Percentiles rank a stretch among this genome's conserved stretches.
phyloP scores from a whole-genome alignment of 1,139 yeast species.

The Kurtzmaniella quercitrusa region DNA sequence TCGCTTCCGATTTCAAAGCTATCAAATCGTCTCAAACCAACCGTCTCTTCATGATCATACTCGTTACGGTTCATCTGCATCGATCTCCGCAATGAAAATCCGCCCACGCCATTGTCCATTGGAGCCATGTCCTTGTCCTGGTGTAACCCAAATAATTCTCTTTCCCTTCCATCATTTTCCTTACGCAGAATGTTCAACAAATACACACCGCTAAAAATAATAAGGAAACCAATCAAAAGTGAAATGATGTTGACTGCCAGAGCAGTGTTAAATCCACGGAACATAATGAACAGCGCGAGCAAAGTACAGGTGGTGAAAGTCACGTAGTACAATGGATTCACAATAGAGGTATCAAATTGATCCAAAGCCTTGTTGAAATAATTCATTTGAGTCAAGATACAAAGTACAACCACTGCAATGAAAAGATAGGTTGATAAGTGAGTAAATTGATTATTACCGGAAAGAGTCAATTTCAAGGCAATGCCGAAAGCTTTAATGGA shows the following conservation, averaged over 20 bases:
- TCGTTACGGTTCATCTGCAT: constrained; percentile 63
- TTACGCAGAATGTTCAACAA: constrained; percentile 75
- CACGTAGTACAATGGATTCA: constrained; percentile 86
- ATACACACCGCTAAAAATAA: constrained; percentile 85
- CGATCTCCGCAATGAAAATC: constrained; percentile 56
- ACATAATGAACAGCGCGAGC: constrained; percentile 80
- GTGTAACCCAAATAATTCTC: constrained; percentile 65
- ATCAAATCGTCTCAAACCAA: constrained; percentile 59
- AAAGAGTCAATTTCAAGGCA: constrained; percentile 78
- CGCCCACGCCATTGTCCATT: constrained; percentile 81
- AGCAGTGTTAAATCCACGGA: constrained; percentile 84
- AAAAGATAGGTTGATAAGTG: constrained; percentile 82
- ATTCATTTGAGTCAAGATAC: constrained; percentile 90
- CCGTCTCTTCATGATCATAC: constrained; percentile 47
- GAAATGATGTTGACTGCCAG: constrained; percentile 79
- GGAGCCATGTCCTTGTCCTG: constrained; percentile 56
- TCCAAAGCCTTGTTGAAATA: constrained; percentile 91
- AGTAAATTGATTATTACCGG: constrained; percentile 88
- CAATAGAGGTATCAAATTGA: constrained; percentile 89
- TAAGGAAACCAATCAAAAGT: constrained; percentile 80
- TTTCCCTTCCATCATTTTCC: constrained; percentile 50
- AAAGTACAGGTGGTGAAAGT: constrained; percentile 88
- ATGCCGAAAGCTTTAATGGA: constrained; percentile 92
- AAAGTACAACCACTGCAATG: constrained; percentile 70
- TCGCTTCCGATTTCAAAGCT: constrained; percentile 55